Conservation (phyloP, 2,329 filamentous ascomycete species). For the Epichloe sp. region DNA sequence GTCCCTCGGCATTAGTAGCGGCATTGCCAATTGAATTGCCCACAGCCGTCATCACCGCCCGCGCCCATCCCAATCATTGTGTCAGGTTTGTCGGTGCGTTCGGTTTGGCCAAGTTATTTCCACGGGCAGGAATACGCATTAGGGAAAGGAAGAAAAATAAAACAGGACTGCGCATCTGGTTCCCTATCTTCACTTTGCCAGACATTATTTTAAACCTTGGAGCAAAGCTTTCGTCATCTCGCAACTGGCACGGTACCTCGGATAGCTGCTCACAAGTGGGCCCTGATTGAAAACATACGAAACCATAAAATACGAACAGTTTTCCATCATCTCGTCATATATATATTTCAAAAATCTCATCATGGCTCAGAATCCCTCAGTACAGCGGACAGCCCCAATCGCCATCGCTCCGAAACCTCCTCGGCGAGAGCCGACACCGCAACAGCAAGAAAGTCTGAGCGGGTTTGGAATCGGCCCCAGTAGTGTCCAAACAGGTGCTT, state of each 20-base stretch:
- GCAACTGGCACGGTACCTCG: not conserved
- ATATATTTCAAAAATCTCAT: constrained; percentile 14
- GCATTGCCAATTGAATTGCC: not conserved
- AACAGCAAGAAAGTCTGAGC: constrained; percentile 33
- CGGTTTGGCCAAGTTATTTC: constrained; percentile 4
- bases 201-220: not conserved
- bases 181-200: not conserved
- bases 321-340: constrained; percentile 5
- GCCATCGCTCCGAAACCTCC: constrained; percentile 51
- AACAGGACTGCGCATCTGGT: not conserved
- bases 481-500: constrained; percentile 39
- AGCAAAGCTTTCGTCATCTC: not conserved
- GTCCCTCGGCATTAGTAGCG: not conserved
- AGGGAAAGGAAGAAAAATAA: not conserved
- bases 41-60: not conserved
- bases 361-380: constrained; percentile 40
- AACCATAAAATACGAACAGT: not conserved
- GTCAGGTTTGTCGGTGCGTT: constrained; percentile 2
- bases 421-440: constrained; percentile 25
- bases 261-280: not conserved
- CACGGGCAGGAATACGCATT: not conserved
- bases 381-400: constrained; percentile 50
- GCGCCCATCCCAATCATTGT: not conserved
- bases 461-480: constrained; percentile 35
- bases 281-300: not conserved